Evolutionary conservation across 352 stramenopile genomes (phyloP).

Genomic region (Thraustochytrium sp.): DNA sequence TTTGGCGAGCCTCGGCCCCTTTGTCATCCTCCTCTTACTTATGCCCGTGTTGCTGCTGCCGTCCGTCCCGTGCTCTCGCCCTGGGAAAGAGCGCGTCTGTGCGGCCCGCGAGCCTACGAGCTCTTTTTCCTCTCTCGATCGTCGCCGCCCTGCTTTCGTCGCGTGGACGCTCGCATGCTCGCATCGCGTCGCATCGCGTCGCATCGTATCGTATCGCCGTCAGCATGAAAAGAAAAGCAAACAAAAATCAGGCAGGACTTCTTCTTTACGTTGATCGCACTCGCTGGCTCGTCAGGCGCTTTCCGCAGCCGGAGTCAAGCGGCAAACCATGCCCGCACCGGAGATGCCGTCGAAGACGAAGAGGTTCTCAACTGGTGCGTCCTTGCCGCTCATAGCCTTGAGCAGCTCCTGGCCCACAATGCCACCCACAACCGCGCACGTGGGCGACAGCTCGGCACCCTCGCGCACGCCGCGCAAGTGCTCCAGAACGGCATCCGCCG

Average conservation of each 20-base stretch:
- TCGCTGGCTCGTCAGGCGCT: neutral
- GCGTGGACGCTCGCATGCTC: no score
- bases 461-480: neutral
- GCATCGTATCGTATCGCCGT: neutral
- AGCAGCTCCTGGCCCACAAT: constrained; percentile 96
- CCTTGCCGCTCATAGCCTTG: constrained; percentile 92
- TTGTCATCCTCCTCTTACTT: neutral
- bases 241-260: no score
- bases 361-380: constrained; percentile 89
- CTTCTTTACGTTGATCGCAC: neutral
- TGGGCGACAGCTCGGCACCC: constrained; percentile 68
- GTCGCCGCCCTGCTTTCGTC: no score
- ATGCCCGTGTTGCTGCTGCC: no score
- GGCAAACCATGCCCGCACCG: neutral
- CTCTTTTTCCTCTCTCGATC: no score
- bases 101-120: no score
- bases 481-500: neutral
- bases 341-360: constrained; percentile 78
- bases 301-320: neutral
- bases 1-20: neutral
- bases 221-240: neutral
- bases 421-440: constrained; percentile 90
- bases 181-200: no score
- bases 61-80: no score
- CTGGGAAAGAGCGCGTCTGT: no score